Base-by-base conservation (phyloP, 2,329 filamentous ascomycete species). In the Aschersonia sp. region DNA sequence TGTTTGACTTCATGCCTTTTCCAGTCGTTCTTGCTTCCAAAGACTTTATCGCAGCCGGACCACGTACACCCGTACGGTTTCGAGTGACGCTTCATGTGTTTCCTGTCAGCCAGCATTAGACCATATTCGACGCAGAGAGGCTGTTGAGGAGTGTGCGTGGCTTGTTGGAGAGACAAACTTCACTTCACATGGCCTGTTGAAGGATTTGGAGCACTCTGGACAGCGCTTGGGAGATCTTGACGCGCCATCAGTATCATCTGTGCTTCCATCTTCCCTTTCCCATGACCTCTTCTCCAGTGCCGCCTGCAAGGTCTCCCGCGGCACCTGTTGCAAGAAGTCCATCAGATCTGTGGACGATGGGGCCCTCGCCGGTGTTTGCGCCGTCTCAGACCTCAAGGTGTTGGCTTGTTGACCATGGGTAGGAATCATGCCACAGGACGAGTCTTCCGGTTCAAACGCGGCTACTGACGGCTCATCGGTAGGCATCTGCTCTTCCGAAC, bases 1-100 rank as follows among this genome's bases (percentile, higher is more conserved):
- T 90, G 84, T 12, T 76, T 79, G 53, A 79, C 83, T 58, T 96
- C 90, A 57, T 96, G 89, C 1, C 89, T 79, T 60, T 94, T 94
- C 89, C 79, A 96, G 63, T 96, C 89, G 50, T 87, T 89, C 60
- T 95, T 94, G 62, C 85, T 89, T n/a, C 89, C 89, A 55, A 95
- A 95, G 0, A 60, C 70, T 58, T 87, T 88, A 45, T 65, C 62
- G 57, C 89, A 95, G 32, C 67, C 64, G 7, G 70, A 63, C 53
- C 81, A 85, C 0, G 87, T 94, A 62, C 89, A 96, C 10, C 80
- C 81, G 52, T 90, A 95, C 0, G 87, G 89, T 53, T 79, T 81
- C 6, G 77, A 73, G 60, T 96, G 89, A 1, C 88, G 79, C 59
- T 87, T 90, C 61, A 78, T 70, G 60, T 95, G 89, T 62, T 96